Base-by-base conservation (phyloP, 495 filamentous ascomycete species). In the Xeromyces bisporus region DNA sequence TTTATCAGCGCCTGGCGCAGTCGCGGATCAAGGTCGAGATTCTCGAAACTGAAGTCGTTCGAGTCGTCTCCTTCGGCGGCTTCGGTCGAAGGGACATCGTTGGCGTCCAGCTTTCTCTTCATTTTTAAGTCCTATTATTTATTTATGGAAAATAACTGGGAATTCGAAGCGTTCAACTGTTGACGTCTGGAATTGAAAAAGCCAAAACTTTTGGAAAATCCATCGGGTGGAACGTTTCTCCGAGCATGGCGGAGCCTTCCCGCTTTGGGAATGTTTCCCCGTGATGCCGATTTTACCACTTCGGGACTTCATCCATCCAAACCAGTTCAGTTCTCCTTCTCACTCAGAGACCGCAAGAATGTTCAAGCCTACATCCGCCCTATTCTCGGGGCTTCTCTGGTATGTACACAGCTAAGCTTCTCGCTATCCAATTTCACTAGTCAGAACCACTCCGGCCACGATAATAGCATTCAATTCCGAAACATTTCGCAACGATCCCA, bases 371-470 rank as follows among this genome's bases (percentile, higher is more conserved):
- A 80, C 84, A 16, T 75, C 71, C 16, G 54, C 81, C 26, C 60
- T 93, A 15, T 75, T 68, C 10, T 72, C 80, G 28, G 87, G 87
- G 59, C 73, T 89, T 41, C 67, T 91, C 46, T 91, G 82, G 82
- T 91, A 69, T 18, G 57, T 50, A 6, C 7, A 16, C 17, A 11
- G 9, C n/a, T 39, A 15, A 21, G 17, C 14, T 31, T 21, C 33
- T 16, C 6, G 6, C 8, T 6, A 10, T 26, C 28, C 29, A 29
- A 29, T 29, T 26, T 31, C 15, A 14, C 26, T 14, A n/a, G n/a
- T n/a, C n/a, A n/a, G n/a, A n/a, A n/a, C n/a, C n/a, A n/a, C n/a
- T n/a, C n/a, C n/a, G n/a, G n/a, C n/a, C n/a, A n/a, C n/a, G n/a
- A n/a, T n/a, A n/a, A n/a, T n/a, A n/a, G n/a, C n/a, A 31, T 20